Evolutionary conservation across 2,329 filamentous ascomycete species (phyloP).

Genomic region (Diaporthe capsici): DNA sequence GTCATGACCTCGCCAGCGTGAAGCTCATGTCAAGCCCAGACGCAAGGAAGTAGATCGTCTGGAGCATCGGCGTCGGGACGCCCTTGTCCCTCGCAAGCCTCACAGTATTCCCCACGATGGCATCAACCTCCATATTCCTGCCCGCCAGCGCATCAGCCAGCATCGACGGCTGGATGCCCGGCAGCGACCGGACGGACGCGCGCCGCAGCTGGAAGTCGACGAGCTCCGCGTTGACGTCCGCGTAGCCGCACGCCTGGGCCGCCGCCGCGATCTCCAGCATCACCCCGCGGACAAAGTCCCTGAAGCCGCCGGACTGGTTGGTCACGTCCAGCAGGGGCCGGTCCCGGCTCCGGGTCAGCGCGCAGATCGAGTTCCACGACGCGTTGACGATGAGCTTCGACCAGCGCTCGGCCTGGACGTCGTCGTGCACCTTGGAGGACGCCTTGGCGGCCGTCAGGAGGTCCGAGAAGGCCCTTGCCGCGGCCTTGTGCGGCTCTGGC

Average conservation of each 20-base stretch:
- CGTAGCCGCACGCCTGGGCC: conserved; percentile 73
- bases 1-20: conserved; percentile 24
- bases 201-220: conserved; percentile 75
- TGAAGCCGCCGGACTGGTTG: conserved; percentile 1
- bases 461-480: conserved; percentile 43
- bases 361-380: conserved; percentile 80
- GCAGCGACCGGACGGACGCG: conserved; percentile 73
- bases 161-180: conserved; percentile 77
- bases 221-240: conserved; percentile 71
- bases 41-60: conserved; percentile 56
- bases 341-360: conserved; percentile 74
- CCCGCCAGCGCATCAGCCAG: conserved; percentile 78
- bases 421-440: conserved; percentile 75
- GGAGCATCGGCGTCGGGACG: conserved; percentile 75
- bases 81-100: conserved; percentile 74
- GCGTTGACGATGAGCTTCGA: conserved; percentile 85
- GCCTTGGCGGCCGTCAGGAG: conserved; percentile 69
- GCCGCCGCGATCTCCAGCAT: conserved; percentile 79
- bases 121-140: conserved; percentile 78
- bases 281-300: conserved; percentile 60
- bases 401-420: conserved; percentile 79
- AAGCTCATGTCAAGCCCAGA: conserved; percentile 32
- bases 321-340: conserved; percentile 61
- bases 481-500: conserved; percentile 4
- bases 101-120: conserved; percentile 80